These are phyloP conservation scores for Aspergillus novoparasiticus DNA, from an alignment of 2,329 filamentous ascomycete genomes.

Conservation along the genomic window DNA sequence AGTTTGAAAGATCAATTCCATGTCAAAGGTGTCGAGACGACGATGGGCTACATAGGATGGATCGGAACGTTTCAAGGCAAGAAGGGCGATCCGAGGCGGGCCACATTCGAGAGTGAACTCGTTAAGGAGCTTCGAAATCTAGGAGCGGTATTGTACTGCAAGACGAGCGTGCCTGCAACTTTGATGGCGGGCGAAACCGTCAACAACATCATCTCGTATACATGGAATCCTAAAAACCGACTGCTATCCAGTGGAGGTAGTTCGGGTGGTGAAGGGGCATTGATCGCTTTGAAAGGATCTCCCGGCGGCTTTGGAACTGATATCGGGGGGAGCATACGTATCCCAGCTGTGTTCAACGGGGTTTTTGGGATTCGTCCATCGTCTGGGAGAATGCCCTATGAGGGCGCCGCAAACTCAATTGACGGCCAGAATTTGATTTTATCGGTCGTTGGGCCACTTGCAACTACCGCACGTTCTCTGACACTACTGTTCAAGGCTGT, in stretches of 20 bases:
- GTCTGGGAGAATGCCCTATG: conserved; percentile 55
- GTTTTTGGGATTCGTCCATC: conserved; percentile 60
- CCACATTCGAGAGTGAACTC: conserved; percentile 59
- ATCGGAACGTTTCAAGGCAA: conserved; percentile 63
- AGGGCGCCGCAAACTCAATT: conserved; percentile 64
- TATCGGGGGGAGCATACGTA: conserved; percentile 59
- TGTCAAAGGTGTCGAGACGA: conserved; percentile 54
- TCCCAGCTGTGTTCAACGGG: conserved; percentile 63
- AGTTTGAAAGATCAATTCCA: conserved; percentile 55
- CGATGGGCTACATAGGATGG: conserved; percentile 68
- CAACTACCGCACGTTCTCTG: conserved; percentile 57
- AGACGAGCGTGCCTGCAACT: conserved; percentile 59
- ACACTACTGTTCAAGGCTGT: conserved; percentile 60
- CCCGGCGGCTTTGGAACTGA: conserved; percentile 62
- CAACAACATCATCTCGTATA: conserved; percentile 64
- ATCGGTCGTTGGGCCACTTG: conserved; percentile 66
- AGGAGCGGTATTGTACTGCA: conserved; percentile 59
- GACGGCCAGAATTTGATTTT: conserved; percentile 65
- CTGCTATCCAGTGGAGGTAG: conserved; percentile 59
- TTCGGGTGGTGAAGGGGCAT: conserved; percentile 61
- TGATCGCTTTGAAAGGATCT: conserved; percentile 57
- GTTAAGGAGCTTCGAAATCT: conserved; percentile 56
- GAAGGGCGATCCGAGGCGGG: conserved; percentile 53
- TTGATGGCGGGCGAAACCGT: conserved; percentile 62
- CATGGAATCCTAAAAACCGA: conserved; percentile 59